Evolutionary conservation across 2,329 filamentous ascomycete species (phyloP), one percentile per base, ranked within the genome.

Genomic region (Penicillium sp.): DNA sequence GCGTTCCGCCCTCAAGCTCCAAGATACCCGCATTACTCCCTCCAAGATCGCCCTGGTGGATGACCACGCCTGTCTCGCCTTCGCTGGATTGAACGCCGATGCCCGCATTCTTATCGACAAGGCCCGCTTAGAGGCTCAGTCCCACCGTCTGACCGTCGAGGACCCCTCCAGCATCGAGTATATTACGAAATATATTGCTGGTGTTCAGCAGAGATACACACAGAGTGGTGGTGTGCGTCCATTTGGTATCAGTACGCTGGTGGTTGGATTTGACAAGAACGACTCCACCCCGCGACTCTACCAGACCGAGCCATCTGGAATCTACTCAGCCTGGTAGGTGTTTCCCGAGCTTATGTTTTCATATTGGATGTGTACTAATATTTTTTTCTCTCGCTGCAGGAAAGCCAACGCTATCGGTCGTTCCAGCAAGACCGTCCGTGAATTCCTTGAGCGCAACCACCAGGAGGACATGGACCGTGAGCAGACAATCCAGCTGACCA

Each of bases 391-490:
- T 25, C 17, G 2, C 12, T 61, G 61, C 62, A 97, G 94, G 94
- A 97, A 99, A 84, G 95, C 94, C 70, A 99, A 99, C 74, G 94
- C 94, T 57, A 99, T 99, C 72, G 94, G 94, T 58, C 89, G 94
- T 72, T 97, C 93, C 53, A 96, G 91, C 85, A 99, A 99, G 85
- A 99, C 94, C 10, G 94, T 99, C 57, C 90, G 94, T 71, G 94
- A 99, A 76, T 99, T 99, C 79, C 86, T 99, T 67, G 94, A 99
- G 81, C 89, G 95, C 75, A 97, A 99, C 81, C 96, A 99, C 85
- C 96, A 96, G 83, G 91, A 95, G 71, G 90, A 91, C 62, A 96
- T 99, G 93, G 90, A 97, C 75, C 87, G 93, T 63, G 92, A 97
- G 80, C 89, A 91, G 69, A 97, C 95, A 42, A 95, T 99, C 76